A percentile compares a stretch with the other conserved stretches of the same genome.
phyloP scores from a whole-genome alignment of 805 yeast species.

The Pichia nakasei region DNA sequence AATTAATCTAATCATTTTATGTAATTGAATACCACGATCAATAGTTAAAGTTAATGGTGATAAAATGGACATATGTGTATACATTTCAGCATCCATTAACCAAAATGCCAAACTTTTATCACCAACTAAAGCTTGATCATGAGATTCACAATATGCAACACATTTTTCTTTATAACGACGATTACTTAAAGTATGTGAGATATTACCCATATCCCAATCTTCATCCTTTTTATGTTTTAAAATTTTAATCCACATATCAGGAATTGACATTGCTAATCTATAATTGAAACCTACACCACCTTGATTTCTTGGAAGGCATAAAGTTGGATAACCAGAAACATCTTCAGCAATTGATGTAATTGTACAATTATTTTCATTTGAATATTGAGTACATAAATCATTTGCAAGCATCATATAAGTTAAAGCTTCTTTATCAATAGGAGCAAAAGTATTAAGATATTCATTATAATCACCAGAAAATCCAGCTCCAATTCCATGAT shows the following conservation, averaged over 20 bases:
- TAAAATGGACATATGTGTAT: conserved; percentile 82
- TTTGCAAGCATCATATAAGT: conserved; percentile 89
- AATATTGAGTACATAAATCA: conserved; percentile 52
- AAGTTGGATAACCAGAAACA: conserved; percentile 94
- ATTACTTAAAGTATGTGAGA: conserved; percentile 75
- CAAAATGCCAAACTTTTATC: conserved; percentile 95
- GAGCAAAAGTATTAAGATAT: conserved; percentile 64
- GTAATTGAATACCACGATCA: conserved; percentile 86
- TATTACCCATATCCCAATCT: conserved; percentile 82
- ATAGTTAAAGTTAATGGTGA: conserved; percentile 66
- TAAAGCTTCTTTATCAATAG: conserved; percentile 83
- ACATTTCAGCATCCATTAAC: conserved; percentile 98
- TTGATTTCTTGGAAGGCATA: conserved; percentile 59
- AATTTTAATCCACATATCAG: conserved; percentile 98
- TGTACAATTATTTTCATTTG: conserved; percentile 20
- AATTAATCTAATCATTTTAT: conserved; percentile 79
- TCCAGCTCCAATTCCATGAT: conserved; percentile 86
- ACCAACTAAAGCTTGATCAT: conserved; percentile 96
- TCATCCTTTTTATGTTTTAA: conserved; percentile 79
- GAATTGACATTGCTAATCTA: conserved; percentile 92
- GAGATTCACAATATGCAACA: conserved; percentile 88
- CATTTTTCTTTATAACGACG: conserved; percentile 84
- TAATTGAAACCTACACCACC: conserved; percentile 96
- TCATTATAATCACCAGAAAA: conserved; percentile 92
- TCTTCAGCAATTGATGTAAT: conserved; percentile 87